Percentiles rank a stretch among this genome's conserved stretches.
Evolutionary conservation across 768 basidiomycete species (phyloP).

Genomic region (Kwoniella sp.): DNA sequence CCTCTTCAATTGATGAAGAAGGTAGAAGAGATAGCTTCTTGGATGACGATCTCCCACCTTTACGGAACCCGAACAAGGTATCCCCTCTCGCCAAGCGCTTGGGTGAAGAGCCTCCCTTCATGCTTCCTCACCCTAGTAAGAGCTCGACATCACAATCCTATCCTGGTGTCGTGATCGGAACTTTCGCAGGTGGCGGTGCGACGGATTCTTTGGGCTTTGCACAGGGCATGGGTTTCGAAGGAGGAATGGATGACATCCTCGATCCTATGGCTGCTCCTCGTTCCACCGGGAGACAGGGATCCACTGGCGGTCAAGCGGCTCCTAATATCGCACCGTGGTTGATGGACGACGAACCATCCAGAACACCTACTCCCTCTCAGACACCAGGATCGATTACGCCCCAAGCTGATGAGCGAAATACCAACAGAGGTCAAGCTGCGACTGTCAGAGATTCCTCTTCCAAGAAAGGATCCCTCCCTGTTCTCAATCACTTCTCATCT

Average conservation of each 20-base stretch:
- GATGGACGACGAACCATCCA: constrained; percentile 37
- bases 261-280: constrained; percentile 28
- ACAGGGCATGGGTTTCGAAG: constrained; percentile 31
- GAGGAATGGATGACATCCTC: constrained; percentile 45
- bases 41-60: neutral
- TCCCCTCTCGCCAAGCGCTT: constrained; percentile 37
- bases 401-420: neutral
- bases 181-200: constrained; percentile 27
- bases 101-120: constrained; percentile 41
- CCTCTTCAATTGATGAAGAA: neutral
- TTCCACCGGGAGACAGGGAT: constrained; percentile 22
- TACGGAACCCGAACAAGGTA: constrained; percentile 2
- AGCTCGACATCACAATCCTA: constrained; percentile 31
- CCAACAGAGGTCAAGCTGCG: constrained; percentile 8
- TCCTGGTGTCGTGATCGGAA: constrained; percentile 44
- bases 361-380: neutral
- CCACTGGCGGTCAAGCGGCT: constrained; percentile 32
- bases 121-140: constrained; percentile 31
- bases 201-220: constrained; percentile 15
- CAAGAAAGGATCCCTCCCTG: constrained; percentile 18
- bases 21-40: constrained; percentile 14
- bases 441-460: constrained; percentile 7
- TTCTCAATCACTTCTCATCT: constrained; percentile 35
- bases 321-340: constrained; percentile 55
- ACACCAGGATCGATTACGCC: constrained; percentile 1